phyloP scores from a whole-genome alignment of 2,329 filamentous ascomycete genomes.

The Colletotrichum sp. region DNA sequence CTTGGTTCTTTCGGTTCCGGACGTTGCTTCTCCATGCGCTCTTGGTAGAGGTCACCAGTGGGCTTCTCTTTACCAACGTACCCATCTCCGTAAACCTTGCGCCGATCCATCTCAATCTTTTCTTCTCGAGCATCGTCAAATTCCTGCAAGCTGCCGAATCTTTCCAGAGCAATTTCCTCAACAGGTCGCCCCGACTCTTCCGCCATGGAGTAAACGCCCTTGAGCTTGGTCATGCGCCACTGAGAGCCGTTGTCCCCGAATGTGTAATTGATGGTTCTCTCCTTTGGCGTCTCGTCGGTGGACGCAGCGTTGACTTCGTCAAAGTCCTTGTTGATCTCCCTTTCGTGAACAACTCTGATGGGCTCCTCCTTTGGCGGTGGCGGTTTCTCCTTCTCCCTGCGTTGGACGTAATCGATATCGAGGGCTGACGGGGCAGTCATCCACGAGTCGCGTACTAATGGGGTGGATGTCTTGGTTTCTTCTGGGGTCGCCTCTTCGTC shows the following conservation, averaged over 20 bases:
- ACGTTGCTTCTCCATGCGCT: conserved; percentile 69
- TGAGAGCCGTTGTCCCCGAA: conserved; percentile 90
- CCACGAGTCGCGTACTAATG: conserved; percentile 81
- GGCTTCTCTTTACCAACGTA: conserved; percentile 88
- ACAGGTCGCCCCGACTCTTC: conserved; percentile 74
- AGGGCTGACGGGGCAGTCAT: conserved; percentile 82
- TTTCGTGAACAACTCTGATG: conserved; percentile 75
- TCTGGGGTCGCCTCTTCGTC: conserved; percentile 46
- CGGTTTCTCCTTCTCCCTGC: conserved; percentile 60
- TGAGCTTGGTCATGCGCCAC: conserved; percentile 97
- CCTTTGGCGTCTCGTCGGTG: conserved; percentile 56
- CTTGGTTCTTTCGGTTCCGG: conserved; percentile 28
- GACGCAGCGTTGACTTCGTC: conserved; percentile 62
- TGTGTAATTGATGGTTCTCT: conserved; percentile 70
- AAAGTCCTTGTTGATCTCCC: conserved; percentile 77
- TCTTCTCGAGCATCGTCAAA: conserved; percentile 96
- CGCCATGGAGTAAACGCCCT: conserved; percentile 80
- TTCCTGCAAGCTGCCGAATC: conserved; percentile 79
- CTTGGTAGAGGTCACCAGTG: conserved; percentile 82
- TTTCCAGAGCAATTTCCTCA: conserved; percentile 83
- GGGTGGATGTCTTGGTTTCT: conserved; percentile 31
- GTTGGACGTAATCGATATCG: conserved; percentile 81
- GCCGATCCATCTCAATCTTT: conserved; percentile 84
- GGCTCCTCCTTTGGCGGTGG: conserved; percentile 62
- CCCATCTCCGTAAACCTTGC: conserved; percentile 81